Percentiles rank a stretch among this genome's conserved stretches.
Conservation (phyloP, 2,329 filamentous ascomycete genomes). For the Penicillium crustosum region DNA sequence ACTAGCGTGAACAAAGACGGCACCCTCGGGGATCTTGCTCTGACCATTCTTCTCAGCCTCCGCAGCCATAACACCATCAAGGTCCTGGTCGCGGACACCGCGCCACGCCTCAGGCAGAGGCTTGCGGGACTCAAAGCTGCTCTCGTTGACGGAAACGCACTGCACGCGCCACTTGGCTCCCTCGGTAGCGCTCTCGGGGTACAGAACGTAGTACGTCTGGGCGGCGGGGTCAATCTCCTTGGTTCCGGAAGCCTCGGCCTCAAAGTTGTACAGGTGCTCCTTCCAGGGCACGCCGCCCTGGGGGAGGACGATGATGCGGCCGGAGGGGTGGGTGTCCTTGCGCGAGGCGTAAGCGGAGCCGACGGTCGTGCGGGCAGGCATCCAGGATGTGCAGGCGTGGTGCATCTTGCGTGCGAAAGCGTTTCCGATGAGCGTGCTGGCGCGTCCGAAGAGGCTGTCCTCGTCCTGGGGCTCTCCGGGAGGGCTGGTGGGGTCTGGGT, state of each 20-base stretch:
- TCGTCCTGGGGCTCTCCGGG: constrained; percentile 68
- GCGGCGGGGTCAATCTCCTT: constrained; percentile 45
- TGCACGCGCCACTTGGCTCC: constrained; percentile 91
- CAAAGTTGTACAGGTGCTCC: constrained; percentile 88
- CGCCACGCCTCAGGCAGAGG: constrained; percentile 89
- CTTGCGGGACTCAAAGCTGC: constrained; percentile 89
- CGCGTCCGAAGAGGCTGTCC: constrained; percentile 74
- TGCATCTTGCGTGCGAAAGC: constrained; percentile 81
- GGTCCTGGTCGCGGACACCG: constrained; percentile 80
- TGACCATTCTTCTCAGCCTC: constrained; percentile 42
- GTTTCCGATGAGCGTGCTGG: constrained; percentile 81
- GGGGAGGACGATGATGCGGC: constrained; percentile 78
- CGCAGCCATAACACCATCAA: constrained; percentile 60
- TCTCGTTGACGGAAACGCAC: constrained; percentile 78
- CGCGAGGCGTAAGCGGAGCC: constrained; percentile 72
- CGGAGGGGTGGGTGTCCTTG: constrained; percentile 65
- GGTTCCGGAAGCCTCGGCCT: constrained; percentile 55
- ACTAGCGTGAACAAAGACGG: constrained; percentile 89
- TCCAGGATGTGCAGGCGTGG: constrained; percentile 74
- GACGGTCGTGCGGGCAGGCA: constrained; percentile 81
- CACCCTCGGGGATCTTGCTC: constrained; percentile 51
- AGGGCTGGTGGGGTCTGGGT: constrained; percentile 54
- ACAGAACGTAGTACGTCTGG: constrained; percentile 81
- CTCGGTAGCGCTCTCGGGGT: constrained; percentile 75
- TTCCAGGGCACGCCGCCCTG: constrained; percentile 85